These are phyloP conservation scores for Maudiozyma humilis DNA, from an alignment of 1,139 yeast species.

Conservation along the genomic window DNA sequence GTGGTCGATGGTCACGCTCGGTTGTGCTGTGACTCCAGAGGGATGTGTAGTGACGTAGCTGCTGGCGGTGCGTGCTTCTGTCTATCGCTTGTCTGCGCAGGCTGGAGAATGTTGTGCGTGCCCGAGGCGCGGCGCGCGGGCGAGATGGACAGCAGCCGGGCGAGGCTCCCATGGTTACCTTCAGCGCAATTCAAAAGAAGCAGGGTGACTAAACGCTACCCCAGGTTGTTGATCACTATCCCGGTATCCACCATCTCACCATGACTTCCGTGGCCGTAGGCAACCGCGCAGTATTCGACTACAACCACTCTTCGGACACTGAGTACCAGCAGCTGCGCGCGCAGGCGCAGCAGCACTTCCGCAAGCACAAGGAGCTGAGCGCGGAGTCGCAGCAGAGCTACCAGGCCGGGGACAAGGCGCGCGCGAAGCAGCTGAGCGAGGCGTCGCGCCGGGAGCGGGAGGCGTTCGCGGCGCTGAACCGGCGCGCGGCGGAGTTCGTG, in stretches of 20 bases:
- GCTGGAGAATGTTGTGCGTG: too few relatives aligned
- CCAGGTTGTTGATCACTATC: too few relatives aligned
- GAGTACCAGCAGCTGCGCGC: conserved; percentile 58
- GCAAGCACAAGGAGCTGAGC: conserved; percentile 48
- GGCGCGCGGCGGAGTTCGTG: conserved; percentile 84
- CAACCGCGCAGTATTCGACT: conserved; percentile 37
- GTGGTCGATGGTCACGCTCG: too few relatives aligned
- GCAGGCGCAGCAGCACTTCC: conserved; percentile 53
- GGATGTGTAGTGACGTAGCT: too few relatives aligned
- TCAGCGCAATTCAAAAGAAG: too few relatives aligned
- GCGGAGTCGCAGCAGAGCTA: conserved; percentile 69
- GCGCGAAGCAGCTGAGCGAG: conserved; percentile 67
- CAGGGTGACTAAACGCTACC: too few relatives aligned
- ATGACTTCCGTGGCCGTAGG: conserved; percentile 15
- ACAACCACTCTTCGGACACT: conserved; percentile 64
- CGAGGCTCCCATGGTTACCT: too few relatives aligned
- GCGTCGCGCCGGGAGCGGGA: conserved; percentile 51
- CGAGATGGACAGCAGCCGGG: too few relatives aligned
- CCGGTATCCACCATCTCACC: not conserved
- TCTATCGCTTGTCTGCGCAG: too few relatives aligned
- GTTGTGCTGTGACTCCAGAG: too few relatives aligned
- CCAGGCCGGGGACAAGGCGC: conserved; percentile 59
- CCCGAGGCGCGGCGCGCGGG: too few relatives aligned
- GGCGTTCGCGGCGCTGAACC: conserved; percentile 62
- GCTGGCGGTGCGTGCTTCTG: too few relatives aligned